Conservation (phyloP, 2,329 filamentous ascomycete species). For the Epichloe glyceriae region DNA sequence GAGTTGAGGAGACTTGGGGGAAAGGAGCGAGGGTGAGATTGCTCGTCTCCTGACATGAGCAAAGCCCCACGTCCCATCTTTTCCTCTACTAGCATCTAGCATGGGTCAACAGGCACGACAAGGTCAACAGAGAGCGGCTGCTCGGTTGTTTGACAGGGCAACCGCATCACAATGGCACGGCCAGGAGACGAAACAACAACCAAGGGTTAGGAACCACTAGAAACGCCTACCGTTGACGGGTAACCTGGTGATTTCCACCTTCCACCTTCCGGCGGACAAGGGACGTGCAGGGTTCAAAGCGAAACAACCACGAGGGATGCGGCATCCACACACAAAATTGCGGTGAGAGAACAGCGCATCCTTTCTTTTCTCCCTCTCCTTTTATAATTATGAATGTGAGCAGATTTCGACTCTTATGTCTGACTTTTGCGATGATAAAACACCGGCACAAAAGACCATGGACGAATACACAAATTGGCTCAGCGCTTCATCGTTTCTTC, state of each 20-base stretch:
- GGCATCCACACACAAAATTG: not conserved
- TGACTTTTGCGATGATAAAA: too few relatives aligned
- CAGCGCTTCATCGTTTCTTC: constrained; percentile 20
- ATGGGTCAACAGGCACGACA: not conserved
- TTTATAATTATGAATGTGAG: too few relatives aligned
- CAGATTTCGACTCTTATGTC: too few relatives aligned
- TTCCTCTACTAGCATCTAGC: not conserved
- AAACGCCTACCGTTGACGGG: too few relatives aligned
- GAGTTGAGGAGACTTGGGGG: not conserved
- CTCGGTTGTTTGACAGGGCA: not conserved
- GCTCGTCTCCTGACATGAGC: constrained; percentile 1
- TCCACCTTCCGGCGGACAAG: not conserved
- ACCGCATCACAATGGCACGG: not conserved
- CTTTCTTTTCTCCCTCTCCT: not conserved
- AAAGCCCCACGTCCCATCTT: not conserved
- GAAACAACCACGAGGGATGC: constrained; percentile 9
- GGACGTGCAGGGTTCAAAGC: not conserved
- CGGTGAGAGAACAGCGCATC: not conserved
- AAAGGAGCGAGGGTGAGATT: not conserved
- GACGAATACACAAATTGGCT: too few relatives aligned
- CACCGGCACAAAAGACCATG: too few relatives aligned
- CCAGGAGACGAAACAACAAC: not conserved
- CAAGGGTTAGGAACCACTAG: too few relatives aligned
- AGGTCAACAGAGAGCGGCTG: not conserved
- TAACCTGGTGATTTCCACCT: not conserved